phyloP scores from a whole-genome alignment of 208 protist species.

The Trypanosomatidae sp. region DNA sequence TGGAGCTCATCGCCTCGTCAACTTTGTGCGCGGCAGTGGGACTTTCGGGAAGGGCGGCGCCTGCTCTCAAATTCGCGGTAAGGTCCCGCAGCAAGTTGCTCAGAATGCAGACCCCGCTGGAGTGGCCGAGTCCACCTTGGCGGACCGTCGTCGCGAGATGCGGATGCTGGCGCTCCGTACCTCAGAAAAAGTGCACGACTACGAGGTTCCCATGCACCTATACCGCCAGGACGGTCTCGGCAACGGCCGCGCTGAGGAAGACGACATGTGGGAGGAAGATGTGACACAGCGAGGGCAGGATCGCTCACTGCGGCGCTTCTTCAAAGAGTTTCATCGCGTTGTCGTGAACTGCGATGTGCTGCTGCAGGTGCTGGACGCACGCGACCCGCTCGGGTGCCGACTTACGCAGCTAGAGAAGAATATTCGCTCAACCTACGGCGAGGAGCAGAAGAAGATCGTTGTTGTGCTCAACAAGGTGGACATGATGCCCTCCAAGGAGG shows the following conservation, averaged over 20 bases:
- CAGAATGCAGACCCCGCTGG: neutral
- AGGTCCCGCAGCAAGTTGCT: slow-evolving; percentile 16
- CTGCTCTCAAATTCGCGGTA: slow-evolving; percentile 9
- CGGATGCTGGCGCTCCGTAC: slow-evolving; percentile 65
- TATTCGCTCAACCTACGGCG: slow-evolving; percentile 87
- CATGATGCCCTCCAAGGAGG: slow-evolving; percentile 94
- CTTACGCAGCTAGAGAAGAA: slow-evolving; percentile 92
- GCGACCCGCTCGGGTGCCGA: slow-evolving; percentile 97
- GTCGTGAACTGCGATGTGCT: slow-evolving; percentile 96
- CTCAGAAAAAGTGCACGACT: slow-evolving; percentile 73
- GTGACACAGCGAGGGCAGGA: slow-evolving; percentile 55
- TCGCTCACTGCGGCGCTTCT: slow-evolving; percentile 84
- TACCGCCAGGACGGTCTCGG: slow-evolving; percentile 16
- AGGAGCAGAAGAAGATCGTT: slow-evolving; percentile 93
- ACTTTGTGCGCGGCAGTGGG: slow-evolving; percentile 20
- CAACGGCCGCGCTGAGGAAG: slow-evolving; percentile 24
- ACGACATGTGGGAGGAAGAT: slow-evolving; percentile 45
- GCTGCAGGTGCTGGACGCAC: slow-evolving; percentile 96
- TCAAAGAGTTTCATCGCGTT: slow-evolving; percentile 91
- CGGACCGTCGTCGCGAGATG: slow-evolving; percentile 68
- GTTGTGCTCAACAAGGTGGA: slow-evolving; percentile 98
- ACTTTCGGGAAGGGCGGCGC: slow-evolving; percentile 2
- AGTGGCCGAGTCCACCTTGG: slow-evolving; percentile 39
- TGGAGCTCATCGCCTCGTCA: slow-evolving; percentile 6
- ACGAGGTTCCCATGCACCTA: slow-evolving; percentile 59